phyloP scores from a whole-genome alignment of 169 alveolate genomes.

The Theileria sp. region DNA sequence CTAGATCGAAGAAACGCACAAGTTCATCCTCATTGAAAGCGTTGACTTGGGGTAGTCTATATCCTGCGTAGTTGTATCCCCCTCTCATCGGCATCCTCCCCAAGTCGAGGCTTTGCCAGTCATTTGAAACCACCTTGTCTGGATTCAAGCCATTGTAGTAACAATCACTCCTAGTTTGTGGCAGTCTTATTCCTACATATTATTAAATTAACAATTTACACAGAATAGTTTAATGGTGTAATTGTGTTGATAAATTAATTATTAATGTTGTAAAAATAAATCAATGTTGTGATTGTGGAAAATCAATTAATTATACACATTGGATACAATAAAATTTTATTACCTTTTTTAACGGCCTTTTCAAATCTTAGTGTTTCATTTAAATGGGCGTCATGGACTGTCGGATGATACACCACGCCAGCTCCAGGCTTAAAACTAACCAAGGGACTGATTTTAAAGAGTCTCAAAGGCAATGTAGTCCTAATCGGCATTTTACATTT shows the following conservation, averaged over 20 bases:
- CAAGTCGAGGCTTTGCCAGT: conserved; percentile 66
- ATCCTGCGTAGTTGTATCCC: conserved; percentile 70
- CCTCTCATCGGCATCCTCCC: conserved; percentile 72
- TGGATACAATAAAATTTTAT: background rate
- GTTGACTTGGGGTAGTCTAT: conserved; percentile 74
- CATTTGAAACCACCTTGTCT: conserved; percentile 68
- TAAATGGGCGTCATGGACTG: conserved; percentile 56
- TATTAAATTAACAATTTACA: background rate
- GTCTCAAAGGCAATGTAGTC: conserved; percentile 57
- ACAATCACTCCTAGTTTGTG: conserved; percentile 61
- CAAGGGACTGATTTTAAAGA: conserved; percentile 73
- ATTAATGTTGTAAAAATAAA: too few relatives aligned
- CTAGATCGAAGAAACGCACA: conserved; percentile 66
- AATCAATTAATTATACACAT: background rate
- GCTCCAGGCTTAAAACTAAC: conserved; percentile 77
- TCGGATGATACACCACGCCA: conserved; percentile 73
- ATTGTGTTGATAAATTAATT: too few relatives aligned
- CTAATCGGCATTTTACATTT: conserved; percentile 59
- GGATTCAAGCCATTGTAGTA: conserved; percentile 74
- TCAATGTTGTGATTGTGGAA: background rate
- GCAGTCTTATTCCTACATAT: conserved; percentile 52
- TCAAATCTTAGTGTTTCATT: conserved; percentile 44
- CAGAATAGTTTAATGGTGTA: too few relatives aligned
- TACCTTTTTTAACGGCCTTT: conserved; percentile 47
- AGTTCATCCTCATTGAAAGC: conserved; percentile 77